Base-by-base conservation (phyloP, 2,329 filamentous ascomycete genomes). In the Botrytis porri region DNA sequence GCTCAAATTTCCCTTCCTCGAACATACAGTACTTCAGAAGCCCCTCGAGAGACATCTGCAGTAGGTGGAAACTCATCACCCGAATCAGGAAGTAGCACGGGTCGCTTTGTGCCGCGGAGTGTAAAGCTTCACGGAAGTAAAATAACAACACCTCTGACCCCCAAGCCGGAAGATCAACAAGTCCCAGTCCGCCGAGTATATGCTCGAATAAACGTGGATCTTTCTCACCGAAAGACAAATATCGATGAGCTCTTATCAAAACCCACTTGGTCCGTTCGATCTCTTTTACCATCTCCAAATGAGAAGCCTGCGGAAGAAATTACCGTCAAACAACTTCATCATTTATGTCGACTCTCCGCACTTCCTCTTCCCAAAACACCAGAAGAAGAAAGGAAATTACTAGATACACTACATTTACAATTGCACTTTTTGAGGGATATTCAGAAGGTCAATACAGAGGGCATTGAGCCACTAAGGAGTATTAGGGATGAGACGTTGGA, bases 401-500 rank as follows among this genome's bases (percentile, higher is more conserved):
- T 97, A 5, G 80, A 87, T 35, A 95, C 91, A 1, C 86, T 99
- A 2, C 87, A 90, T 70, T 89, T 92, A 45, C 96, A 99, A 80
- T 88, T 99, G 0, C 91, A 92, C 79, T 99, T 99, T 80, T 94
- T 98, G n/a, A 90, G 89, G 75, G 89, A 94, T 75, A 90, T 98
- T 32, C 95, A 97, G 80, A 84, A 86, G 62, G 91, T 97, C 66
- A 88, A 97, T 81, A 95, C 93, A 0, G 83, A 85, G 0, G 89
- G 87, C 5, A 85, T 98, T 0, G 86, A 89, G 72, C 95, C 96
- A 0, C 83, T 99, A 61, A 86, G 88, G 69, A 91, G 91, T 62
- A 91, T 98, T 73, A 89, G 93, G 70, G 95, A 98, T 81, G 95
- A 96, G 84, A 93, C 92, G 1, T 77, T 80, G 3, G 82, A 82